Conservation (phyloP, 495 filamentous ascomycete species). For the Tuber calosporum region DNA sequence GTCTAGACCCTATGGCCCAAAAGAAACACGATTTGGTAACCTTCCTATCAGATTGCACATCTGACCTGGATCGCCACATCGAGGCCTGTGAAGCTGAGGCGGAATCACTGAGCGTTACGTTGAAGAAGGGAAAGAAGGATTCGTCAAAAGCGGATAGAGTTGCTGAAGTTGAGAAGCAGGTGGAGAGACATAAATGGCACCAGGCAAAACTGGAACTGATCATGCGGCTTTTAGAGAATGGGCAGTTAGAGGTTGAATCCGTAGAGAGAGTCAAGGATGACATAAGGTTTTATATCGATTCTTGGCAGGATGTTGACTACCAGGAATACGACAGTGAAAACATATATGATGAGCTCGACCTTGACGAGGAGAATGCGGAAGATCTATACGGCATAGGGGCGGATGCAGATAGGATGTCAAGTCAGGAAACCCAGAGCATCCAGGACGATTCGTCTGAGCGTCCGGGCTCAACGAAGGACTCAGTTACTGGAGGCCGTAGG, state of each 20-base stretch:
- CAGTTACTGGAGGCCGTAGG: conserved; percentile 55
- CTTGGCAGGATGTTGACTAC: conserved; percentile 79
- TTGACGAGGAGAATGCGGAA: conserved; percentile 74
- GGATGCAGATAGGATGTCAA: conserved; percentile 82
- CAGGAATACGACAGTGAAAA: conserved; percentile 78
- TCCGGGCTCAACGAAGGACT: conserved; percentile 49
- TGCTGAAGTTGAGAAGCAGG: conserved; percentile 70
- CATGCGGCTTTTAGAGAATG: conserved; percentile 83
- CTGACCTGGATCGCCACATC: conserved; percentile 86
- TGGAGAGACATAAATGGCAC: conserved; percentile 95
- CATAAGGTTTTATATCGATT: conserved; percentile 91
- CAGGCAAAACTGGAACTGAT: conserved; percentile 86
- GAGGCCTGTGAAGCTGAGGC: conserved; percentile 86
- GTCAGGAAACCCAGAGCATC: conserved; percentile 89
- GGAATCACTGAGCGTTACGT: conserved; percentile 72
- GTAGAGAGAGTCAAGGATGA: conserved; percentile 81
- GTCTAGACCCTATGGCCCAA: conserved; percentile 90
- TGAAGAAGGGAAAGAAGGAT: conserved; percentile 92
- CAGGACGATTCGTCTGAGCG: conserved; percentile 76
- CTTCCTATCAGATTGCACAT: conserved; percentile 79
- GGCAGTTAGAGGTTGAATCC: conserved; percentile 73
- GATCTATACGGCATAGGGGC: conserved; percentile 69
- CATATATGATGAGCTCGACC: conserved; percentile 91
- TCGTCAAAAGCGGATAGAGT: conserved; percentile 72
- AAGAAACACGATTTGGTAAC: conserved; percentile 79